Evolutionary conservation across 306 rosid genomes (phyloP).

Genomic region (Vigna trinervia): DNA sequence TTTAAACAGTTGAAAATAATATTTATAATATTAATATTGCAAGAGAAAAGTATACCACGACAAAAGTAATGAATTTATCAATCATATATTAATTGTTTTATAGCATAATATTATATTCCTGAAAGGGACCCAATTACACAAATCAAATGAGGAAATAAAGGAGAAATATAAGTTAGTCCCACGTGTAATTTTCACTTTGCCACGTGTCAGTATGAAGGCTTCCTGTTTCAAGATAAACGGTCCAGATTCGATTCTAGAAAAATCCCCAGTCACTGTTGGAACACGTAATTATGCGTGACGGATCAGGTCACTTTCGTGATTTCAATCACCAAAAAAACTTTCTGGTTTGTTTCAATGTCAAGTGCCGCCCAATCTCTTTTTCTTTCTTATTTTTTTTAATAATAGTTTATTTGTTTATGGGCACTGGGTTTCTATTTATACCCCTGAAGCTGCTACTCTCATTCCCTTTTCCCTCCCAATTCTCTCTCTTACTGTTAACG

Average conservation of each 20-base stretch:
- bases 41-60: background rate
- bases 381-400: background rate
- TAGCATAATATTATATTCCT: too few relatives aligned
- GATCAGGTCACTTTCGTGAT: constrained; percentile 46
- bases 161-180: background rate
- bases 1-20: background rate
- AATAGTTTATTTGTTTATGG: background rate
- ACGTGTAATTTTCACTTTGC: background rate
- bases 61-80: too few relatives aligned
- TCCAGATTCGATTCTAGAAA: background rate
- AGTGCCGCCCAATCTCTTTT: constrained; percentile 62
- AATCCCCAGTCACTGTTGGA: background rate
- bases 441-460: constrained; percentile 30
- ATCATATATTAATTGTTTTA: too few relatives aligned
- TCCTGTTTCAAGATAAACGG: constrained; percentile 2
- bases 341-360: constrained; percentile 53
- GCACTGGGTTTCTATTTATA: constrained; percentile 48
- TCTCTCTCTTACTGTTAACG: constrained; percentile 14
- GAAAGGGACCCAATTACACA: too few relatives aligned
- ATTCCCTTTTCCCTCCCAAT: constrained; percentile 46
- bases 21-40: background rate
- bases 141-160: too few relatives aligned
- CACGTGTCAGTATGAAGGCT: background rate
- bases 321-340: constrained; percentile 8
- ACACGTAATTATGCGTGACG: constrained; percentile 27